phyloP scores from a whole-genome alignment of 2,329 filamentous ascomycete species.

The Xylariales sp. region DNA sequence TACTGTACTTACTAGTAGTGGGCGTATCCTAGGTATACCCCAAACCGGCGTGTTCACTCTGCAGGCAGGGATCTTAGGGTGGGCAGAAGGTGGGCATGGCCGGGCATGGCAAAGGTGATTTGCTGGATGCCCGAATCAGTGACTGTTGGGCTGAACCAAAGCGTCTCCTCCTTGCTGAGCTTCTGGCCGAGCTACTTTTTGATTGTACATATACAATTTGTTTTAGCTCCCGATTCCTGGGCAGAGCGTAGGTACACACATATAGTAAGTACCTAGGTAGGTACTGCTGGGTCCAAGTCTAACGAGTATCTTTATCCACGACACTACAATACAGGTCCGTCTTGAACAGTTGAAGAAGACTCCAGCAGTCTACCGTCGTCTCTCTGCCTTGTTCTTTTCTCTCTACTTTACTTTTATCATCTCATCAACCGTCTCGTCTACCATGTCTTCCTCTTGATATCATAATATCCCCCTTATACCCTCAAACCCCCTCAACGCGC shows the following conservation, averaged over 20 bases:
- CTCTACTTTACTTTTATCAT: not conserved
- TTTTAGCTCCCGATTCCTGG: too few relatives aligned
- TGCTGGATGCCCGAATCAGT: conserved; percentile 43
- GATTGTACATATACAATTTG: too few relatives aligned
- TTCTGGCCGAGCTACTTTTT: too few relatives aligned
- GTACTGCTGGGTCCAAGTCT: not conserved
- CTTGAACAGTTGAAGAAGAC: conserved; percentile 6
- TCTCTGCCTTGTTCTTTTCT: not conserved
- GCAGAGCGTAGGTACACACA: too few relatives aligned
- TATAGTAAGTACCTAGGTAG: not conserved
- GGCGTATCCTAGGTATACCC: not conserved
- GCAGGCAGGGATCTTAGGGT: conserved; percentile 41
- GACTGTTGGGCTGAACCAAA: conserved; percentile 45
- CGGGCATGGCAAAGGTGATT: conserved; percentile 41
- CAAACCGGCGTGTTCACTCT: conserved; percentile 40
- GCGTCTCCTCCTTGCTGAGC: not conserved
- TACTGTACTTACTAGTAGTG: not conserved
- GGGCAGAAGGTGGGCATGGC: conserved; percentile 4
- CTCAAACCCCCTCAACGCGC: too few relatives aligned
- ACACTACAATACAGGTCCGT: not conserved
- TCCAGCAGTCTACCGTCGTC: not conserved
- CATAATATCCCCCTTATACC: not conserved
- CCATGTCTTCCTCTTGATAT: conserved; percentile 5
- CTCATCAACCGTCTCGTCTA: not conserved
- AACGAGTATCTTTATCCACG: too few relatives aligned